Percentiles rank a stretch among this genome's conserved stretches.
Conservation (phyloP, 2,329 filamentous ascomycete genomes). For the Trichophyton schoenleinii region DNA sequence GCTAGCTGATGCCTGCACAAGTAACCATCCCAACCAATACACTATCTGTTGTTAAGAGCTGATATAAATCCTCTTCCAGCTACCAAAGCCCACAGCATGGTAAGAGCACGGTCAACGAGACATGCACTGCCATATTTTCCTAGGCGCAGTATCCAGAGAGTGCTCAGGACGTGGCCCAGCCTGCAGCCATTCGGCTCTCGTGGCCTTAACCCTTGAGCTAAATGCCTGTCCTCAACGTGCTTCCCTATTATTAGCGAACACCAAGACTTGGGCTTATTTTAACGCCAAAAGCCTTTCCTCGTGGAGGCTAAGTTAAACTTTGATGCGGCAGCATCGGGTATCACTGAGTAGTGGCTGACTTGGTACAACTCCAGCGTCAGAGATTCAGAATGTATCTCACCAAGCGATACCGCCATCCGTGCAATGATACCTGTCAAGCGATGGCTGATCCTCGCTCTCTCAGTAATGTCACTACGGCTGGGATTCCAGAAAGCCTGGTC, state of each 20-base stretch:
- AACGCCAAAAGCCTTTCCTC: background rate
- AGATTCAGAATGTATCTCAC: background rate
- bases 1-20: no score
- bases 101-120: background rate
- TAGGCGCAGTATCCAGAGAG: background rate
- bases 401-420: background rate
- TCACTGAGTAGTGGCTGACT: background rate
- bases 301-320: background rate
- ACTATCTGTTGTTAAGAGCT: no score
- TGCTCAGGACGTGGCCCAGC: background rate
- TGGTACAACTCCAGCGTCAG: background rate
- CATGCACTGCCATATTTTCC: background rate
- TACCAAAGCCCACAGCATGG: no score
- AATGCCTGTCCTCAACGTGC: background rate
- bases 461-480: background rate
- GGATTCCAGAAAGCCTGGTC: background rate
- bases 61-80: no score
- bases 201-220: background rate
- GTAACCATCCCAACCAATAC: no score
- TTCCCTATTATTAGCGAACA: background rate
- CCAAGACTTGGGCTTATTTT: background rate
- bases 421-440: background rate
- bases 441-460: background rate
- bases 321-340: background rate
- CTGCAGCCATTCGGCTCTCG: background rate